Evolutionary conservation across 2,329 filamentous ascomycete species (phyloP), one percentile per base, ranked within the genome.

Genomic region (Botrytis hyacinthi): DNA sequence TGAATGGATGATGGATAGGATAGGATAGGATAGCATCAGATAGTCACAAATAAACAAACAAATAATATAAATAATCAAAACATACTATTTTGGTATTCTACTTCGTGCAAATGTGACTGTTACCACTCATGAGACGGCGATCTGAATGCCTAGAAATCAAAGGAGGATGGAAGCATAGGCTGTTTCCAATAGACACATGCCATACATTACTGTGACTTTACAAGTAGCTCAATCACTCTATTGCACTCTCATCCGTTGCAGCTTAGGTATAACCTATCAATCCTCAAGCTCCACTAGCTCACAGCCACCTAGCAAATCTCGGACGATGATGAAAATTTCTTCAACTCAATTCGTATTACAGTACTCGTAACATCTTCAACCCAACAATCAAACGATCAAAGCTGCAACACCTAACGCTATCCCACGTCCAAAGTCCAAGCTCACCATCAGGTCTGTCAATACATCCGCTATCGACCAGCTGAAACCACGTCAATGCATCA

Each of bases 401-500:
- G 44, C 63, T 26, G 32, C 63, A 7, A 67, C 32, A 51, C 61
- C n/a, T n/a, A 46, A 46, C 16, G 8, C 10, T 37, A 51, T 51
- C 44, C 44, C 42, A 35, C 22, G 9, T 40, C 35, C 14, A 22
- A 40, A 40, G 26, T 22, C 46, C 26, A 68, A 40, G 35, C 35
- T 54, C 46, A 68, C 29, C 65, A 26, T 51, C 65, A 26, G 22
- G 26, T 54, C 46, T 26, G 46, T 40, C 65, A 66, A 51, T 51
- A 48, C 46, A 4, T 29, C n/a, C 22, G 46, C 65, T 40, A 40
- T 54, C 32, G 18, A 35, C 26, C 26, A 40, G 46, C 65, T 54
- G 65, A 68, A 68, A 54, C 65, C 20, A 40, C 32, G 65, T 54
- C 65, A 54, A 54, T 54, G 46, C 65, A 62, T 42, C 60, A 68